These are phyloP conservation scores for Eucalyptus curtisii DNA, from an alignment of 345 rosid species.

Conservation along the genomic window DNA sequence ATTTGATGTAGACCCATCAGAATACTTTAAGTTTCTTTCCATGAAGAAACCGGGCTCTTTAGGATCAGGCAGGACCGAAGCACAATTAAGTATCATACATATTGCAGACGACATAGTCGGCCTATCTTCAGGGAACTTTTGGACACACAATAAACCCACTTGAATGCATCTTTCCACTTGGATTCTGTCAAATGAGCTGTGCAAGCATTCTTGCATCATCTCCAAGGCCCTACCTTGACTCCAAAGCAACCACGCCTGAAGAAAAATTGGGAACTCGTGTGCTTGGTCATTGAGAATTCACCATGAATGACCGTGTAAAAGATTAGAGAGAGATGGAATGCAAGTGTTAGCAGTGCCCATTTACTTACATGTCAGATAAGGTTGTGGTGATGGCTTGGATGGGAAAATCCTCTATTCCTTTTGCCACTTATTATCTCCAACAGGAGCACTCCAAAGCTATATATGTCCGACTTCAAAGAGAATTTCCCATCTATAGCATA, in stretches of 20 bases:
- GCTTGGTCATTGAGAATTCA: background rate
- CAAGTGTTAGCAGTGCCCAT: background rate
- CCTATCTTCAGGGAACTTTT: background rate
- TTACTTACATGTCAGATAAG: slow-evolving; percentile 6
- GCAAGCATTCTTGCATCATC: background rate
- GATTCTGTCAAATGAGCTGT: background rate
- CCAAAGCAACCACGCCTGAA: slow-evolving; percentile 19
- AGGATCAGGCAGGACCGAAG: background rate
- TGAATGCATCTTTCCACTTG: background rate
- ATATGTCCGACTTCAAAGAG: slow-evolving; percentile 32
- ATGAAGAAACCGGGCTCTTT: background rate
- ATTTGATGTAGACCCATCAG: background rate
- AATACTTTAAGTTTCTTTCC: background rate
- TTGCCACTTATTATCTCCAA: slow-evolving; percentile 35
- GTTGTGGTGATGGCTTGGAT: slow-evolving; percentile 1
- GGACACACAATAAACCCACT: background rate
- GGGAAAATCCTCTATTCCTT: slow-evolving; percentile 28
- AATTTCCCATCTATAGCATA: slow-evolving; percentile 24
- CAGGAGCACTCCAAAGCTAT: slow-evolving; percentile 32
- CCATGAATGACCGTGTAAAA: background rate
- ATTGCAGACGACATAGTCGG: background rate
- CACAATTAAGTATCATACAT: background rate
- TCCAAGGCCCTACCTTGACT: background rate
- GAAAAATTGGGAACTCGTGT: background rate
- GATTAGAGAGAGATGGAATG: background rate